These are phyloP conservation scores for Epichloe elymi DNA, from an alignment of 2,329 filamentous ascomycete species.

Conservation along the genomic window DNA sequence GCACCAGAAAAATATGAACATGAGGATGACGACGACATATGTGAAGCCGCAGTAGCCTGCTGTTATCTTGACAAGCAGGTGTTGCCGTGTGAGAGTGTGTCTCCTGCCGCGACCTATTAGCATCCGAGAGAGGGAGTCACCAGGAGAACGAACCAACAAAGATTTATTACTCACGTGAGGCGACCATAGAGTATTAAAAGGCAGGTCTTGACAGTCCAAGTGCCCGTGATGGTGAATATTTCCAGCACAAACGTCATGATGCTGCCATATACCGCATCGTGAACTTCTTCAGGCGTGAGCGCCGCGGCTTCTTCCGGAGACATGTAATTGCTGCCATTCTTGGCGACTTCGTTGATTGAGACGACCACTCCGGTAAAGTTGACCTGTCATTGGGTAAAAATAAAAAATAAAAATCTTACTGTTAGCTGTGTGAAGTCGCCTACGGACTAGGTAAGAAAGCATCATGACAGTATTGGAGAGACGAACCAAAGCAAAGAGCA, in stretches of 20 bases:
- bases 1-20: conserved; percentile 42
- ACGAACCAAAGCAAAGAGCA: conserved; percentile 34
- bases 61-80: conserved; percentile 27
- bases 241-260: conserved; percentile 41
- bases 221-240: conserved; percentile 35
- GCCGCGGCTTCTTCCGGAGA: conserved; percentile 20
- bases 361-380: conserved; percentile 26
- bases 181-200: conserved; percentile 38
- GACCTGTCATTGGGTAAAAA: not conserved
- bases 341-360: conserved; percentile 27
- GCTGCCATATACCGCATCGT: conserved; percentile 34
- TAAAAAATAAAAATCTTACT: not conserved
- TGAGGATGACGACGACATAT: conserved; percentile 34
- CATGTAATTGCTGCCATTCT: conserved; percentile 32
- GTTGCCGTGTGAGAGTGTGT: conserved; percentile 17
- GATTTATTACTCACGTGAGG: conserved; percentile 30
- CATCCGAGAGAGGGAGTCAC: too few relatives aligned
- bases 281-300: conserved; percentile 31
- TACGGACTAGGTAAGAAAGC: not conserved
- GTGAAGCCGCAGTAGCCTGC: conserved; percentile 28
- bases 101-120: conserved; percentile 7
- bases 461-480: not conserved
- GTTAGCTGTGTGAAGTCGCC: not conserved
- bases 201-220: conserved; percentile 41
- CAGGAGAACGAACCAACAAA: too few relatives aligned